Base-by-base conservation (phyloP, 1,284 basidiomycete species). In the Termitomyces sp. region DNA sequence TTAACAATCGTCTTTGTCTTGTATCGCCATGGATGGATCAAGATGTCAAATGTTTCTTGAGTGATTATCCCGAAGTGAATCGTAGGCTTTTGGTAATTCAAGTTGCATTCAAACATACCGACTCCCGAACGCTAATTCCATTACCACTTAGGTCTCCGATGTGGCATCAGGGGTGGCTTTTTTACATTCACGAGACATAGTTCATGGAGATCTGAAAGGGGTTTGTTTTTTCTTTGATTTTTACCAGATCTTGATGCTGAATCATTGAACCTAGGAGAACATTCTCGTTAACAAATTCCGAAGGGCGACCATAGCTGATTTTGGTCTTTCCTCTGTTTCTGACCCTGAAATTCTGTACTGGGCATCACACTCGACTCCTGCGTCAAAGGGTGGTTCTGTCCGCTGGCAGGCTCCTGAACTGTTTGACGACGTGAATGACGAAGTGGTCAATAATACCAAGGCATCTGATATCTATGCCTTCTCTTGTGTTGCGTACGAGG, bases 11-110 rank as follows among this genome's bases (percentile, higher is more conserved):
- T 16, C 30, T 41, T 10, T 60, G 55, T 31, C 54, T 64, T 10
- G 58, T 64, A 16, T 60, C 63, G 2, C 61, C 63, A 4, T 64
- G 63, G 63, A 59, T 62, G 58, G 55, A 60, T 34, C 60, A 60
- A 3, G 57, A 60, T 41, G 14, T 64, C 18, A 45, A 13, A 7
- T 16, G 43, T 5, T 63, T 57, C 50, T 21, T 63, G 5, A 48
- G 51, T 24, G 39, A 50, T 8, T 45, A 58, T 34, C 55, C 58
- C 3, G 26, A 44, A 3, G 53, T 46, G 0, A 49, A 60, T 21
- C 51, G 60, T 16, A 24, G 47, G 2, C 52, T 49, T 37, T 33
- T 65, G 53, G 63, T 60, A 35, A 50, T 26, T 41, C 1, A 5
- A 18, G 7, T 28, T 10, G 24, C 14, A 16, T 18, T 18, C 18